Percentiles rank a stretch among this genome's conserved stretches.
phyloP scores from a whole-genome alignment of 495 filamentous ascomycete genomes.

The Lasiosphaeriaceae sp. region DNA sequence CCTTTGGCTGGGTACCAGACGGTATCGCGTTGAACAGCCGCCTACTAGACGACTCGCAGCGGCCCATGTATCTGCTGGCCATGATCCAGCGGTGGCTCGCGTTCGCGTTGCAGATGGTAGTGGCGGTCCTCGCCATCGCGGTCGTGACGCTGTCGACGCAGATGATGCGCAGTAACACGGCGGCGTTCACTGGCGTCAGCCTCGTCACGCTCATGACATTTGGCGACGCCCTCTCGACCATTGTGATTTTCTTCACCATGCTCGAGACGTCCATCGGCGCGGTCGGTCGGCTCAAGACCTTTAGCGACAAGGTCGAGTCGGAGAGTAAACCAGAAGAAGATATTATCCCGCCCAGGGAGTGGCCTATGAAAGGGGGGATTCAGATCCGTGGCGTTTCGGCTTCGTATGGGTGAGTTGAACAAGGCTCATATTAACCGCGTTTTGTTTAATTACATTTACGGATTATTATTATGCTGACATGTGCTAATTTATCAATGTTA shows the following conservation, averaged over 20 bases:
- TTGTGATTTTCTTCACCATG: conserved; percentile 34
- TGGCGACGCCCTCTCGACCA: conserved; percentile 14
- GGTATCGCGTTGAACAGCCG: conserved; percentile 44
- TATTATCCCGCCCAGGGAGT: conserved; percentile 17
- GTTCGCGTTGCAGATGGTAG: conserved; percentile 44
- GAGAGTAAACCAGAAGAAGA: conserved; percentile 20
- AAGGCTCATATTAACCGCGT: background rate
- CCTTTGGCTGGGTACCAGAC: conserved; percentile 42
- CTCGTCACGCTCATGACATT: conserved; percentile 26
- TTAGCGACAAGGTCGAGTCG: conserved; percentile 25
- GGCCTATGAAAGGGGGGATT: conserved; percentile 21
- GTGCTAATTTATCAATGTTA: no score
- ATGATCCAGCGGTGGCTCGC: conserved; percentile 53
- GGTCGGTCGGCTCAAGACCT: conserved; percentile 41
- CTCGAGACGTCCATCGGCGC: conserved; percentile 53
- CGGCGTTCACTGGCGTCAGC: conserved; percentile 31
- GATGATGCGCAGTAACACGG: conserved; percentile 14
- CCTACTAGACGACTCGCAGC: conserved; percentile 51
- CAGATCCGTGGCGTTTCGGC: conserved; percentile 22
- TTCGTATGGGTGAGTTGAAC: conserved; percentile 17
- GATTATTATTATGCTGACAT: no score
- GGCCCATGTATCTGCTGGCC: conserved; percentile 49
- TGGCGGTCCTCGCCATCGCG: conserved; percentile 35
- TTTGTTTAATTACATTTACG: background rate
- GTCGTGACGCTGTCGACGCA: conserved; percentile 31